Conservation (phyloP, 23 red algal species). For the Gracilaria gracilis region DNA sequence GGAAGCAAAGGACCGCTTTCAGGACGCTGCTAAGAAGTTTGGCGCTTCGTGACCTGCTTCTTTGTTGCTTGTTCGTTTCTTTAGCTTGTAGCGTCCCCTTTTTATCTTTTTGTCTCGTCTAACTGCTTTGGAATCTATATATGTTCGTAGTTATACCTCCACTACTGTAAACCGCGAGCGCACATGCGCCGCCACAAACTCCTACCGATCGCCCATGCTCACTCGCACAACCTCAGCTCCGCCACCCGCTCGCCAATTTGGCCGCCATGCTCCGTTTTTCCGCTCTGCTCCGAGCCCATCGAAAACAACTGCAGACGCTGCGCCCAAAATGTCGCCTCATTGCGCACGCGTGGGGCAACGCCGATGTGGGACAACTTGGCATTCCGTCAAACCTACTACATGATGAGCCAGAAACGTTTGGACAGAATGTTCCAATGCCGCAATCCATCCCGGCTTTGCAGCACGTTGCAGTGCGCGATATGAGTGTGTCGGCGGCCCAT, state of each 20-base stretch:
- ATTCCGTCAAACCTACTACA: background rate
- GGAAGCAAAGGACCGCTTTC: background rate
- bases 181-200: background rate
- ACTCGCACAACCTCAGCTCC: background rate
- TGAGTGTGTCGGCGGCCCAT: conserved; percentile 20
- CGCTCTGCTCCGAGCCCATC: background rate
- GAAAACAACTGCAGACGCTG: background rate
- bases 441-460: conserved; percentile 31
- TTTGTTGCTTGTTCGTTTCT: background rate
- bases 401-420: conserved; percentile 48
- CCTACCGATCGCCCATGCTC: background rate
- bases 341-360: conserved; percentile 61
- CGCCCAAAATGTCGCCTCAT: background rate
- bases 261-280: background rate
- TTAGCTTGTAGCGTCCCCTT: background rate
- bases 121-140: background rate
- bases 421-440: background rate
- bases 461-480: background rate
- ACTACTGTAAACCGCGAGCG: background rate
- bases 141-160: background rate
- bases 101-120: background rate
- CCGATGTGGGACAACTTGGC: conserved; percentile 56
- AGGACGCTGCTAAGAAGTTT: conserved; percentile 20
- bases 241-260: background rate
- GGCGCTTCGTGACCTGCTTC: background rate